phyloP scores from a whole-genome alignment of 2,329 filamentous ascomycete species.

The Ploettnerulaceae sp. region DNA sequence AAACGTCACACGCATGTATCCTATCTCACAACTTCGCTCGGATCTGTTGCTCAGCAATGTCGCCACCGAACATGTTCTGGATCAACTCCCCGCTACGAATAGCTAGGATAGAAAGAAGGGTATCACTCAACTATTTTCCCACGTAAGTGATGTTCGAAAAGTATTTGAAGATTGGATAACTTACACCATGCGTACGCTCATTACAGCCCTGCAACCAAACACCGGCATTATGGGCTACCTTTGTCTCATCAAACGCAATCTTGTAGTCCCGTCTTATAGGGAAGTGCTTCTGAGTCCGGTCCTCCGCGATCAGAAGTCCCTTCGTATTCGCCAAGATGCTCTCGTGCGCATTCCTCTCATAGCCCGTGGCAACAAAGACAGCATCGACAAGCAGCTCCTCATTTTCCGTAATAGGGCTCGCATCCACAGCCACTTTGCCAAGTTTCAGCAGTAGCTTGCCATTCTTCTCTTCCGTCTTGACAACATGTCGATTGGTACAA shows the following conservation, averaged over 20 bases:
- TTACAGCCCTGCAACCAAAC: slow-evolving; percentile 94
- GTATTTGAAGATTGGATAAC: slow-evolving; percentile 36
- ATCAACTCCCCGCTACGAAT: slow-evolving; percentile 75
- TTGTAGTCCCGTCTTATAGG: slow-evolving; percentile 85
- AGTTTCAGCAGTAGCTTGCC: too few relatives aligned
- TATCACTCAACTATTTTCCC: slow-evolving; percentile 63
- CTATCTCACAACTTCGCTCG: slow-evolving; percentile 6
- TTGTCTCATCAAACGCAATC: slow-evolving; percentile 63
- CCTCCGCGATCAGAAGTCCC: slow-evolving; percentile 54
- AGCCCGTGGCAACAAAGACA: slow-evolving; percentile 84
- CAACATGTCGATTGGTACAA: slow-evolving; percentile 61
- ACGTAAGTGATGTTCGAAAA: neutral
- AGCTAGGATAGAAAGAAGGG: slow-evolving; percentile 72
- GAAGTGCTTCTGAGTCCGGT: too few relatives aligned
- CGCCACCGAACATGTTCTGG: slow-evolving; percentile 60
- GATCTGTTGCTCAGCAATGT: neutral
- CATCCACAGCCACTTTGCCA: too few relatives aligned
- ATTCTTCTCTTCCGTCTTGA: too few relatives aligned
- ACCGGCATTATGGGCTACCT: slow-evolving; percentile 66
- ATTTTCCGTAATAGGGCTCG: too few relatives aligned
- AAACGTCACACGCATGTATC: neutral
- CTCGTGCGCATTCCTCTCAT: slow-evolving; percentile 72
- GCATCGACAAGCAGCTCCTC: slow-evolving; percentile 63
- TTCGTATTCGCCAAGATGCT: slow-evolving; percentile 65
- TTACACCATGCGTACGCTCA: slow-evolving; percentile 85